A percentile compares a stretch with the other conserved stretches of the same genome.
Evolutionary conservation across 2,329 filamentous ascomycete genomes (phyloP).

Genomic region (Macrophomina pseudophaseolina): DNA sequence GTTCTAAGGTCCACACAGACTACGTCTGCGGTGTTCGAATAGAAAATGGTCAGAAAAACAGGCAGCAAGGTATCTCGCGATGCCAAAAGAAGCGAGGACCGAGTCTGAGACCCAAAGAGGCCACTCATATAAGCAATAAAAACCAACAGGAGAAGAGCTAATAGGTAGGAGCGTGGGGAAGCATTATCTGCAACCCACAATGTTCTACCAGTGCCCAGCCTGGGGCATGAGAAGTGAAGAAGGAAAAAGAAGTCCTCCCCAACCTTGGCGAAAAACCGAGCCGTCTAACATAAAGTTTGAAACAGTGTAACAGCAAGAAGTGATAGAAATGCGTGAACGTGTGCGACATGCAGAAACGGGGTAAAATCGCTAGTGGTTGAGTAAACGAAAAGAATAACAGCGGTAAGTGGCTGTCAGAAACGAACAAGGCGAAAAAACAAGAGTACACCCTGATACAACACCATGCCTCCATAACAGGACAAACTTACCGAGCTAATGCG

Average conservation of each 20-base stretch:
- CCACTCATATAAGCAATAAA: not conserved
- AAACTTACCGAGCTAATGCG: not conserved
- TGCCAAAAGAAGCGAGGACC: constrained; percentile 2
- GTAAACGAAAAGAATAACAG: not conserved
- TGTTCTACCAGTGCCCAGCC: not conserved
- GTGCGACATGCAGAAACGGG: constrained; percentile 12
- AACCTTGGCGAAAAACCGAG: not conserved
- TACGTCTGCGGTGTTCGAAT: not conserved
- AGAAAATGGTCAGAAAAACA: not conserved
- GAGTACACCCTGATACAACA: not conserved
- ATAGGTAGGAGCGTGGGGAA: not conserved
- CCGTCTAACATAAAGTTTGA: constrained; percentile 17
- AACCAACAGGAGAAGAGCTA: not conserved
- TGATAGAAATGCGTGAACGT: constrained; percentile 18
- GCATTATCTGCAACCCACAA: not conserved
- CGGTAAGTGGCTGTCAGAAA: not conserved
- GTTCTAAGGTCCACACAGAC: not conserved
- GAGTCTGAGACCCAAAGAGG: not conserved
- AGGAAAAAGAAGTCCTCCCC: not conserved
- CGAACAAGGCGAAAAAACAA: not conserved
- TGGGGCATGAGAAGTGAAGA: not conserved
- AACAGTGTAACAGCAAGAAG: not conserved
- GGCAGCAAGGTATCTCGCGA: constrained; percentile 22
- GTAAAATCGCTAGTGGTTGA: constrained; percentile 15
- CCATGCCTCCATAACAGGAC: not conserved